A percentile compares a stretch with the other conserved stretches of the same genome.
phyloP scores from a whole-genome alignment of 176 grass and related monocot genomes.

The Saccharum spontaneum region DNA sequence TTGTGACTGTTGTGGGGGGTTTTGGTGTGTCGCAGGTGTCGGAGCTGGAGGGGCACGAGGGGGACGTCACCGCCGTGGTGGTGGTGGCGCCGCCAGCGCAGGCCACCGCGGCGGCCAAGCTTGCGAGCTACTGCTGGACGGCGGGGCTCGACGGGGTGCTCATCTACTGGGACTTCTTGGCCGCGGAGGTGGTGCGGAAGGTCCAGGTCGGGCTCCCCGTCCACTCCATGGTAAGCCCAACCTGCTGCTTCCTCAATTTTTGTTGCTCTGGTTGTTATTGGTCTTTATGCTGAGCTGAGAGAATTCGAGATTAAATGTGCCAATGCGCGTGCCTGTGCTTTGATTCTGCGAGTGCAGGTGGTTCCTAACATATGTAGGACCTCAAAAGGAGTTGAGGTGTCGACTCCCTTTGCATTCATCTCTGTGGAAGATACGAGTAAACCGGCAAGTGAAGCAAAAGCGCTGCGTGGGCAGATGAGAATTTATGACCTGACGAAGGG shows the following conservation, averaged over 20 bases:
- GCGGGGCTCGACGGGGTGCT: conserved; percentile 74
- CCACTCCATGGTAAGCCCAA: conserved; percentile 70
- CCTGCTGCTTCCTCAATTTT: neutral
- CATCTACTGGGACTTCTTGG: conserved; percentile 73
- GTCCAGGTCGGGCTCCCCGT: conserved; percentile 68
- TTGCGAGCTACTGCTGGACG: conserved; percentile 76
- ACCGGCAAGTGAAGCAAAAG: conserved; percentile 35
- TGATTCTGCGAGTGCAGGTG: conserved; percentile 42
- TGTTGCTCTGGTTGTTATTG: neutral
- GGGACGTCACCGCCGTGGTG: conserved; percentile 67
- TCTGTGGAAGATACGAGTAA: conserved; percentile 71
- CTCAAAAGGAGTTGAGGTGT: conserved; percentile 38
- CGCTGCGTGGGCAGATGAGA: conserved; percentile 47
- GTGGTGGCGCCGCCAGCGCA: conserved; percentile 40
- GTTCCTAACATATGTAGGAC: conserved; percentile 59
- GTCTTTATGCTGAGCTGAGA: neutral
- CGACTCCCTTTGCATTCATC: conserved; percentile 59
- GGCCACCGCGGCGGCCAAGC: conserved; percentile 34
- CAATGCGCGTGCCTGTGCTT: neutral
- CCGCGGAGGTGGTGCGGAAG: conserved; percentile 63
- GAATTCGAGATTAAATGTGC: neutral
- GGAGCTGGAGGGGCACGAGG: conserved; percentile 90
- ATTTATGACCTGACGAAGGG: conserved; percentile 69
- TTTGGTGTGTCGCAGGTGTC: conserved; percentile 40
- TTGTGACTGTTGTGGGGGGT: neutral